Percentiles rank a stretch among this genome's conserved stretches.
phyloP scores from a whole-genome alignment of 129 eudicot genomes.

The Flaveria linearis region DNA sequence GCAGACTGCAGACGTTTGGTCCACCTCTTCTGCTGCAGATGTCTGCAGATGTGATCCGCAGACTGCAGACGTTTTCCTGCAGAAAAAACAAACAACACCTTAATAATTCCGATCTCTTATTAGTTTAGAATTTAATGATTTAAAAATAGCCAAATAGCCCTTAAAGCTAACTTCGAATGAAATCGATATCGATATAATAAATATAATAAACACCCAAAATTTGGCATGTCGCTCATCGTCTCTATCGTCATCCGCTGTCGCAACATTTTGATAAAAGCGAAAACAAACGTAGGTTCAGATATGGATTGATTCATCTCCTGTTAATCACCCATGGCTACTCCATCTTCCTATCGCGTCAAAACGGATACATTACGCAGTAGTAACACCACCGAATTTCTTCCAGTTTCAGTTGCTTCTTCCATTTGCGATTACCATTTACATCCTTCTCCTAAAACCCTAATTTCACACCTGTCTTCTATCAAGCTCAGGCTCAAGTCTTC shows the following conservation, averaged over 20 bases:
- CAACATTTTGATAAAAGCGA: constrained; percentile 27
- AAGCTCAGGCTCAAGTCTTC: constrained; percentile 19
- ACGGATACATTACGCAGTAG: constrained; percentile 21
- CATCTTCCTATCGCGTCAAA: constrained; percentile 23
- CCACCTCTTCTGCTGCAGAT: too few relatives aligned
- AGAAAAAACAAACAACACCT: too few relatives aligned
- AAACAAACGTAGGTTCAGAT: not conserved
- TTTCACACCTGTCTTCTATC: constrained; percentile 19
- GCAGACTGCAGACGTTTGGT: too few relatives aligned
- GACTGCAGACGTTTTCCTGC: too few relatives aligned
- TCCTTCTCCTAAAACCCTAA: constrained; percentile 35
- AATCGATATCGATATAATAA: too few relatives aligned
- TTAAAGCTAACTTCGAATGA: too few relatives aligned
- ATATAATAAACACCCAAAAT: not conserved
- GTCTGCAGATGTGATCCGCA: too few relatives aligned
- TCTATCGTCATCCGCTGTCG: constrained; percentile 23
- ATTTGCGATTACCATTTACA: constrained; percentile 37
- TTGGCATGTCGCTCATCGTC: not conserved
- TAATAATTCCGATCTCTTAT: too few relatives aligned
- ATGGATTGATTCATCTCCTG: not conserved
- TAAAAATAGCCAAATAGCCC: too few relatives aligned
- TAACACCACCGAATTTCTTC: constrained; percentile 31
- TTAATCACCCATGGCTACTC: constrained; percentile 39
- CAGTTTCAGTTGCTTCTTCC: constrained; percentile 39
- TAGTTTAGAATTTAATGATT: too few relatives aligned